Conservation (phyloP, 495 filamentous ascomycete species). For the Tirmania nivea region DNA sequence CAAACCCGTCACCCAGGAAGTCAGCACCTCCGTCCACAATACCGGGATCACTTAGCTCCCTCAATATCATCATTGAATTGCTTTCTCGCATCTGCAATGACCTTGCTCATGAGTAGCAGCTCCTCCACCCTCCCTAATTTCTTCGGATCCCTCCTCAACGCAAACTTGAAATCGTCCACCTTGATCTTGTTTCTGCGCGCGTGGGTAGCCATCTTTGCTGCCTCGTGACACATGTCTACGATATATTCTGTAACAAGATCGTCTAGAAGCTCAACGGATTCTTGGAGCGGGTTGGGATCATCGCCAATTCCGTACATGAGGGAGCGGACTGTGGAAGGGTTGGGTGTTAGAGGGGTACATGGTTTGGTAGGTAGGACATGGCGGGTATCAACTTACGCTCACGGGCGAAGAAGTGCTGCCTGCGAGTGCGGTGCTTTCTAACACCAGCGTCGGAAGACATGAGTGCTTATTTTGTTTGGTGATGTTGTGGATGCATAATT, state of each 20-base stretch:
- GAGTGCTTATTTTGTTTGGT: background rate
- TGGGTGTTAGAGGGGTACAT: background rate
- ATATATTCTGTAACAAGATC: conserved; percentile 77
- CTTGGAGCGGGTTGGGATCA: conserved; percentile 42
- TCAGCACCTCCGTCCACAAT: background rate
- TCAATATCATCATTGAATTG: conserved; percentile 17
- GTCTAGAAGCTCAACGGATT: conserved; percentile 70
- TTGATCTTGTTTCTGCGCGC: conserved; percentile 85
- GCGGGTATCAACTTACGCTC: conserved; percentile 39
- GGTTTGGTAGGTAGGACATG: background rate
- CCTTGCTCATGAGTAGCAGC: conserved; percentile 31
- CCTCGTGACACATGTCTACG: conserved; percentile 45
- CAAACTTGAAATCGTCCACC: conserved; percentile 91
- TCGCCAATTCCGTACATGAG: conserved; percentile 83
- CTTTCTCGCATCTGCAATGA: conserved; percentile 16
- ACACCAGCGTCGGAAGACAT: conserved; percentile 18
- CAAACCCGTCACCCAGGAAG: no score
- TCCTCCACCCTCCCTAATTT: conserved; percentile 83
- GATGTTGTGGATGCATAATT: background rate
- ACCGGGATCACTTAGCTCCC: background rate
- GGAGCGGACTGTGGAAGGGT: conserved; percentile 36
- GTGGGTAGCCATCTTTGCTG: conserved; percentile 57
- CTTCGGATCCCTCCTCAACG: conserved; percentile 57
- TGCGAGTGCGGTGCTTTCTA: conserved; percentile 28
- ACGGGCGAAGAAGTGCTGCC: conserved; percentile 57